These are phyloP conservation scores for Quercus lobata DNA, from an alignment of 331 rosid species.

Conservation along the genomic window DNA sequence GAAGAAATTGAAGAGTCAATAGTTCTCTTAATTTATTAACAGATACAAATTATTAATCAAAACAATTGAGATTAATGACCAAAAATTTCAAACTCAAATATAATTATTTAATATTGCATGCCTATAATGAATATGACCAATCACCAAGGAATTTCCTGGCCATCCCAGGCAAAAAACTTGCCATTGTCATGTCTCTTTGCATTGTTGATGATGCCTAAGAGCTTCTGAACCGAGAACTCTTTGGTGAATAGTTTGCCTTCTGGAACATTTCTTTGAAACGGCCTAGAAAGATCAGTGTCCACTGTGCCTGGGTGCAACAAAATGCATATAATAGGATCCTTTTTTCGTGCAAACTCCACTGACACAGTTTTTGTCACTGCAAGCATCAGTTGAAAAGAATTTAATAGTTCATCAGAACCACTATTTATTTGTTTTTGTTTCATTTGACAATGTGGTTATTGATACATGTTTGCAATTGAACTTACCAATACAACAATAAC, in stretches of 20 bases:
- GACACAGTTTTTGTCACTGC: conserved; percentile 76
- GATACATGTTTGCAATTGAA: not conserved
- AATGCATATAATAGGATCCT: conserved; percentile 74
- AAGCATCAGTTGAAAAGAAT: not conserved
- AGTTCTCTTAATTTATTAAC: not conserved
- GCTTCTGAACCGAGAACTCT: conserved; percentile 78
- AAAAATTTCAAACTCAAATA: not conserved
- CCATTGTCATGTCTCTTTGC: conserved; percentile 76
- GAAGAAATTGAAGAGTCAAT: not conserved
- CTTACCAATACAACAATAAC: not conserved
- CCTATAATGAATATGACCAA: not conserved
- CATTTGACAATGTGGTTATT: not conserved
- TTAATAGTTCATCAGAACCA: not conserved
- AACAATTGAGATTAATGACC: not conserved
- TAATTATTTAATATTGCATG: not conserved
- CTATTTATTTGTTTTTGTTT: not conserved
- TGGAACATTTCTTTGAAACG: conserved; percentile 85
- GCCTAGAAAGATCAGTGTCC: conserved; percentile 93
- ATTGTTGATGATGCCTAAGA: conserved; percentile 55
- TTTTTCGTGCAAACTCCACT: conserved; percentile 72
- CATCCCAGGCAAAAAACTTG: conserved; percentile 94
- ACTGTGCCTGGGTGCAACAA: conserved; percentile 95
- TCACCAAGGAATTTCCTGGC: conserved; percentile 64
- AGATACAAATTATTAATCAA: not conserved
- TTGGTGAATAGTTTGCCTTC: conserved; percentile 73